These are phyloP conservation scores for Cryptococcus deneoformans DNA, from an alignment of 1,284 basidiomycete genomes.

Conservation along the genomic window DNA sequence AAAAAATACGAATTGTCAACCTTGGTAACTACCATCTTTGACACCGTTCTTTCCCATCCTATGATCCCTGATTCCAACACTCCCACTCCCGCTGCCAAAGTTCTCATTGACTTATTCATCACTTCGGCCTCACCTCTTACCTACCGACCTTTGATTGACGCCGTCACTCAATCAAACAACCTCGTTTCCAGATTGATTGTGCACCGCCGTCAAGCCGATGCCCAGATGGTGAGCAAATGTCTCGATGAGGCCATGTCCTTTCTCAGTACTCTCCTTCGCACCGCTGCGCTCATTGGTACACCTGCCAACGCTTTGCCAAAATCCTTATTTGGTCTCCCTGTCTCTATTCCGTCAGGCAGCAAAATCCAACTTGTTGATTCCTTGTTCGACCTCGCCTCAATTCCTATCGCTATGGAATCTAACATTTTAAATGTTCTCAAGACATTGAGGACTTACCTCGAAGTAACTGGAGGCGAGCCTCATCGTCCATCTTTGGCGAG, in stretches of 20 bases:
- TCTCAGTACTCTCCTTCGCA: slow-evolving; percentile 29
- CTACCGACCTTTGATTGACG: slow-evolving; percentile 40
- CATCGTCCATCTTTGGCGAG: slow-evolving; percentile 36
- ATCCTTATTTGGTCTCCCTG: slow-evolving; percentile 21
- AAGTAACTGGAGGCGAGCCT: slow-evolving; percentile 21
- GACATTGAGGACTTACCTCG: slow-evolving; percentile 33
- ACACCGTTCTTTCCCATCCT: slow-evolving; percentile 32
- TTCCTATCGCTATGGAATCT: slow-evolving; percentile 19
- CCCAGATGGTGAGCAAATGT: slow-evolving; percentile 24
- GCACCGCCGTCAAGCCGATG: slow-evolving; percentile 23
- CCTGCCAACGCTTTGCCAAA: slow-evolving; percentile 27
- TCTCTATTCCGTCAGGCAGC: slow-evolving; percentile 15
- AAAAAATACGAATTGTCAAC: slow-evolving; percentile 33
- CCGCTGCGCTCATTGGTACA: slow-evolving; percentile 20
- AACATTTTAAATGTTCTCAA: slow-evolving; percentile 23
- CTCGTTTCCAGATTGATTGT: slow-evolving; percentile 23
- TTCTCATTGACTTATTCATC: slow-evolving; percentile 36
- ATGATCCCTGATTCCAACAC: slow-evolving; percentile 13
- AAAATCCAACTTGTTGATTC: slow-evolving; percentile 35
- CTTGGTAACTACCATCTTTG: slow-evolving; percentile 27
- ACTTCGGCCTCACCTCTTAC: slow-evolving; percentile 32
- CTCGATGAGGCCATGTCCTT: slow-evolving; percentile 28
- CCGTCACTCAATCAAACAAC: slow-evolving; percentile 29
- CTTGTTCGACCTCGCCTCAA: slow-evolving; percentile 30
- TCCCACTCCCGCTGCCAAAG: slow-evolving; percentile 24